A percentile compares a stretch with the other conserved stretches of the same genome.
Evolutionary conservation across 179 eudicot genomes (phyloP).

Genomic region (Camellia oleifera): DNA sequence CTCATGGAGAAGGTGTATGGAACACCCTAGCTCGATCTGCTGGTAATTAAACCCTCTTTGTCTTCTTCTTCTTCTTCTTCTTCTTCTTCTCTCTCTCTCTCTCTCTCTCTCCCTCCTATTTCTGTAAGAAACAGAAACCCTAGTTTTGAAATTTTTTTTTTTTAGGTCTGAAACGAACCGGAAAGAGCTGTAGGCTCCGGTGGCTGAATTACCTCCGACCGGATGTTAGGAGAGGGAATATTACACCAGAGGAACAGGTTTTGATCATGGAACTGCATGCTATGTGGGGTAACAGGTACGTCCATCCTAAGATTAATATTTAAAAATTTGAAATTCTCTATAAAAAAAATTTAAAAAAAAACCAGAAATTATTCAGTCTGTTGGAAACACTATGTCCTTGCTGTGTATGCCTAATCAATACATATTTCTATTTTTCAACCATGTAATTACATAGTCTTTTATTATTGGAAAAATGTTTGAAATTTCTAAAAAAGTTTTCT

Average conservation of each 20-base stretch:
- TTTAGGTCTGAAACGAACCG: slow-evolving; percentile 87
- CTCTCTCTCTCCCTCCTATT: background rate
- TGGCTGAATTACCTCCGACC: slow-evolving; percentile 96
- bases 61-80: background rate
- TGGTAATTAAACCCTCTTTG: slow-evolving; percentile 36
- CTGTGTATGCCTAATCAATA: too few relatives aligned
- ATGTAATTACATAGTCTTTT: too few relatives aligned
- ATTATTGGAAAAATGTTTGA: too few relatives aligned
- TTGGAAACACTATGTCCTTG: too few relatives aligned
- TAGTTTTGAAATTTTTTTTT: background rate
- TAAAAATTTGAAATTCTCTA: background rate
- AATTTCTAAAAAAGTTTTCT: background rate
- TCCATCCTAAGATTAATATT: background rate
- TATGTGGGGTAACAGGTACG: slow-evolving; percentile 91
- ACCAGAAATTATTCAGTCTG: too few relatives aligned
- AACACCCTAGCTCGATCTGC: slow-evolving; percentile 89
- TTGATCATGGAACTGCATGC: slow-evolving; percentile 97
- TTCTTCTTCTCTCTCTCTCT: background rate
- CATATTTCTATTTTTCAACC: too few relatives aligned
- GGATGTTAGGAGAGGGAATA: slow-evolving; percentile 91
- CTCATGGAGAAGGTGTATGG: slow-evolving; percentile 99
- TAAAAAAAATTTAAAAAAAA: background rate
- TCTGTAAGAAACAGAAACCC: background rate
- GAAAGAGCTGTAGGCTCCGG: slow-evolving; percentile 90
- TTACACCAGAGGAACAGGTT: slow-evolving; percentile 86